Base-by-base conservation (phyloP, 495 filamentous ascomycete species). In the Halenospora varia region DNA sequence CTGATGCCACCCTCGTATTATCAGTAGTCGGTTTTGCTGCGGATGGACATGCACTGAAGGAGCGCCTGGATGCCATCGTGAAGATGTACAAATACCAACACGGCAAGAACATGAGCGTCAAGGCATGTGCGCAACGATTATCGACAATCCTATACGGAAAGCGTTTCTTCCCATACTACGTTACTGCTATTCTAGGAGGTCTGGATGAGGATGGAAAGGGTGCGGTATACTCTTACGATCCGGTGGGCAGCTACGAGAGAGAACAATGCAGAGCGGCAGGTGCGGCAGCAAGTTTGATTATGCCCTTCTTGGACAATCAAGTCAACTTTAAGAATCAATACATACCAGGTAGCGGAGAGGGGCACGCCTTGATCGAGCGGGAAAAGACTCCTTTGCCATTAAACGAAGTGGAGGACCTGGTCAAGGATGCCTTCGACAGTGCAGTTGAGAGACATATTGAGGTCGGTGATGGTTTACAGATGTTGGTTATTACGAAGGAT, bases 271-370 rank as follows among this genome's bases (percentile, higher is more conserved):
- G 92, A 35, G 92, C 95, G 18, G 94, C 90, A 18, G 94, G 94
- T 54, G 91, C 94, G n/a, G 94, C 95, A 25, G 88, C 90, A 39
- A 96, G 90, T 63, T 76, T 98, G 74, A 98, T 98, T 71, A 97
- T 97, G 88, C 94, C 94, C 2, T 97, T 98, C 79, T 77, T 98
- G 69, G 94, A 98, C 72, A 98, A 97, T 70, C 95, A 98, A 73
- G 94, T 98, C 76, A 97, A 97, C 75, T 94, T 91, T 80, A 97
- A 97, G 81, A 98, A 98, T 71, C 94, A 97, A 77, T 95, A 96
- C 71, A 77, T 91, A 24, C 94, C 94, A 10, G 87, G 85, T n/a
- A 91, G 88, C 65, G 91, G 89, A 53, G 82, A 82, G 63, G 92
- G 92, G 40, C 88, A 94, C 71, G 88, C 83, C 20, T 79, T 96